phyloP scores from a whole-genome alignment of 2,329 filamentous ascomycete genomes.

The Spiromastix sp. region DNA sequence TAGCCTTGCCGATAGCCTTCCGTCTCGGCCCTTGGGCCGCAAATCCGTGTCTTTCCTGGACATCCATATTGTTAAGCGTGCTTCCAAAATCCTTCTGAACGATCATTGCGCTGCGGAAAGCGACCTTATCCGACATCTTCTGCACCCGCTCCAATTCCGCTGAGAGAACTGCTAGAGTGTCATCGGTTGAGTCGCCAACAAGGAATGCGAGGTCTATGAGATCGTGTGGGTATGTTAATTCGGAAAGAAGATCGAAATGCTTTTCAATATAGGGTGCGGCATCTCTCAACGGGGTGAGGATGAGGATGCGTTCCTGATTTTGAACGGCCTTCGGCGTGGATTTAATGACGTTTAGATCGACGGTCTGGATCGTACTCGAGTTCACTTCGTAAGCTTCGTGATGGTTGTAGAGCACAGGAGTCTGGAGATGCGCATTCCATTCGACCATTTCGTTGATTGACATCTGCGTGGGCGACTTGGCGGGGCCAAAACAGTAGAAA shows the following conservation, averaged over 20 bases:
- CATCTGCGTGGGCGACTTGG: constrained; percentile 95
- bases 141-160: constrained; percentile 84
- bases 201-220: constrained; percentile 93
- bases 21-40: constrained; percentile 79
- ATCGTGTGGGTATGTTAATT: constrained; percentile 87
- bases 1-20: constrained; percentile 78
- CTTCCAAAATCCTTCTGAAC: constrained; percentile 86
- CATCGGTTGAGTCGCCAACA: constrained; percentile 82
- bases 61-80: constrained; percentile 60
- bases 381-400: constrained; percentile 82
- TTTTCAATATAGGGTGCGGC: constrained; percentile 71
- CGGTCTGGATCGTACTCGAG: constrained; percentile 61
- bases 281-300: constrained; percentile 88
- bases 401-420: constrained; percentile 92
- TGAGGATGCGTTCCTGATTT: constrained; percentile 80
- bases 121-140: constrained; percentile 54
- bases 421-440: constrained; percentile 82
- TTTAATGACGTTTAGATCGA: constrained; percentile 75
- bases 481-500: constrained; percentile 94
- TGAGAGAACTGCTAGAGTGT: constrained; percentile 77
- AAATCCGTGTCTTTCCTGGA: constrained; percentile 76
- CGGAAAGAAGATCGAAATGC: constrained; percentile 85
- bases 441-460: constrained; percentile 77
- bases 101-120: constrained; percentile 76
- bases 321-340: constrained; percentile 68